Evolutionary conservation across 208 protist species (phyloP).

Genomic region (Spongospora subterranea): DNA sequence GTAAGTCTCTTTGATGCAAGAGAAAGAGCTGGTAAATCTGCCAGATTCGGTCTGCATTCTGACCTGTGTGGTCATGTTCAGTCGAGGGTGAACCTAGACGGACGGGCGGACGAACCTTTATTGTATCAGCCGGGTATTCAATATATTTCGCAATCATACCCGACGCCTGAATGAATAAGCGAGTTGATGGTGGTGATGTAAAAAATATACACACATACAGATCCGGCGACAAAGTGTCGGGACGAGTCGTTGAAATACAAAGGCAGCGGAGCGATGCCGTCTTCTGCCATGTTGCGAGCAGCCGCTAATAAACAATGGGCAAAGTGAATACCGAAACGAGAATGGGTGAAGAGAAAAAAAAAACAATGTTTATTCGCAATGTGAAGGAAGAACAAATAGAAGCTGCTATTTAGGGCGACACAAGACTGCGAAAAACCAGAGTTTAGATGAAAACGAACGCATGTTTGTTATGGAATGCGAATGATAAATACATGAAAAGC

Average conservation of each 20-base stretch:
- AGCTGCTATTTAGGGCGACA: too few species aligned
- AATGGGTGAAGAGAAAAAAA: too few species aligned
- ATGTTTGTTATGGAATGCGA: too few species aligned
- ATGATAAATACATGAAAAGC: too few species aligned
- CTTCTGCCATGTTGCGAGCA: neutral
- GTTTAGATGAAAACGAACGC: too few species aligned
- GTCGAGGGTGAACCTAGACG: neutral
- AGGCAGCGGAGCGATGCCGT: neutral
- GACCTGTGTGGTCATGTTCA: neutral
- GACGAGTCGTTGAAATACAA: neutral
- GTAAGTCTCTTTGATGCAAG: neutral
- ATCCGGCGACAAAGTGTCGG: neutral
- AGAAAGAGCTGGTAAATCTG: neutral
- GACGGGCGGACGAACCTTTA: neutral
- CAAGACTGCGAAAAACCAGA: too few species aligned
- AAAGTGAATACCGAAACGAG: too few species aligned
- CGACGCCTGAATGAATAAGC: neutral
- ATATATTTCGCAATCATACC: slow-evolving; percentile 2
- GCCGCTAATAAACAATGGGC: too few species aligned
- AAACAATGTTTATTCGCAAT: too few species aligned
- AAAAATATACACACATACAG: neutral
- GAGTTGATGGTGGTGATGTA: neutral
- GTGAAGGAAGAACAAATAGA: too few species aligned
- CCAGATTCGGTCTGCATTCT: neutral
- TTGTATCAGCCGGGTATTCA: neutral